Base-by-base conservation (phyloP, 352 stramenopile species). In the Discostella stelligera region DNA sequence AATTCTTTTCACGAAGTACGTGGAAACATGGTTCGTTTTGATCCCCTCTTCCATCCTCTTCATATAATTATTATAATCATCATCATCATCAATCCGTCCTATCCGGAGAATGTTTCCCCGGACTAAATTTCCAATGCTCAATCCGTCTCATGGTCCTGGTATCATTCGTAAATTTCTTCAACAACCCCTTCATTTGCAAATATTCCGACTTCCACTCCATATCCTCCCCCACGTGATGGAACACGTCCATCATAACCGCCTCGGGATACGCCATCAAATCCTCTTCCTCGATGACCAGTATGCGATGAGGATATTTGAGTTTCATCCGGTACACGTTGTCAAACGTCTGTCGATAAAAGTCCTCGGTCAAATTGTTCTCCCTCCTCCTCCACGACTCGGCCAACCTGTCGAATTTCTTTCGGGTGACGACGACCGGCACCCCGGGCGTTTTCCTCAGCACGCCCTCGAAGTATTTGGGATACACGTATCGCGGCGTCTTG, bases 121-220 rank as follows among this genome's bases (percentile, higher is more conserved):
- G 13, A 21, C 32, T 52, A 44, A 65, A 65, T 7, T 18, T 48
- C 56, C 56, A 65, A n/a, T 48, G 13, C 18, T 65, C 23, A 16
- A 65, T 65, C 9, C 11, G 56, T 46, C 39, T 0, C n/a, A 30
- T 14, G 3, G 18, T 48, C 4, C 8, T 52, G 8, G 56, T 48
- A 44, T 65, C 56, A 25, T 65, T 65, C 13, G 5, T 37, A 21
- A 65, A 48, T 13, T 65, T 65, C 39, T 25, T 65, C 56, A 65
- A 30, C 23, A 65, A 30, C 5, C 56, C 56, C 16, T 32, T 65
- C 56, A 65, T 65, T 18, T 46, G 11, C 13, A 65, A 30, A 30
- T 49, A 65, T 13, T 65, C 56, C 23, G 30, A 48, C 4, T 65
- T 65, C 56, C 56, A 65, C 11, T 48, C 56, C 23, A 65, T 14